Conservation (phyloP, 108 stramenopile species). For the Conticribra guillardii region DNA sequence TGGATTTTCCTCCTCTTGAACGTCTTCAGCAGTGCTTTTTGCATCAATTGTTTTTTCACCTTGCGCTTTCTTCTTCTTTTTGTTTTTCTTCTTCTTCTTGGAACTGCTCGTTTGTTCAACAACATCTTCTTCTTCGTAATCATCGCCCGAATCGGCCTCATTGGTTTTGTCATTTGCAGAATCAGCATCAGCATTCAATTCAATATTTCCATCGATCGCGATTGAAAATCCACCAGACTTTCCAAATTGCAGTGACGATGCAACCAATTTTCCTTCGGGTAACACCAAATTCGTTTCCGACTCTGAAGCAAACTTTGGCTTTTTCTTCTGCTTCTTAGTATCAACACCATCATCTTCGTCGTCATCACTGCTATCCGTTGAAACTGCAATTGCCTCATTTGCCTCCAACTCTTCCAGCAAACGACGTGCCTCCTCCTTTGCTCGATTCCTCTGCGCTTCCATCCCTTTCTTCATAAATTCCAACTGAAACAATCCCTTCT, state of each 20-base stretch:
- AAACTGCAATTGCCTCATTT: constrained; percentile 62
- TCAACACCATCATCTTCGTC: constrained; percentile 29
- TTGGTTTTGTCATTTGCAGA: constrained; percentile 30
- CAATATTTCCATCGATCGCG: constrained; percentile 25
- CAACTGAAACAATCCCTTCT: constrained; percentile 87
- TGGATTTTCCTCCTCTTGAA: constrained; percentile 41
- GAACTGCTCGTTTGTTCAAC: constrained; percentile 14
- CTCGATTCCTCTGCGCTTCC: constrained; percentile 80
- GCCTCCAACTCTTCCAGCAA: constrained; percentile 91
- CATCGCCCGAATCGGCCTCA: constrained; percentile 10
- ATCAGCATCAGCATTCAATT: constrained; percentile 1
- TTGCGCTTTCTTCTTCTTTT: neutral
- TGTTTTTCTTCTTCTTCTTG: constrained; percentile 40
- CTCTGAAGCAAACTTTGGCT: constrained; percentile 61
- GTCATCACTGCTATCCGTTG: constrained; percentile 49
- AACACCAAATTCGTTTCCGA: constrained; percentile 71
- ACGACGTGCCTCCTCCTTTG: constrained; percentile 86
- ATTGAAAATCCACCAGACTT: constrained; percentile 67
- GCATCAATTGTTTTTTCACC: neutral
- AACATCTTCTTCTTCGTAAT: neutral
- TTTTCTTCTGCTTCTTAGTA: constrained; percentile 26
- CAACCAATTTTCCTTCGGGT: constrained; percentile 80
- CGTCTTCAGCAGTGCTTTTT: neutral
- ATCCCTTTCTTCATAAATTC: constrained; percentile 95
- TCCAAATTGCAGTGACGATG: constrained; percentile 75